phyloP scores from a whole-genome alignment of 768 basidiomycete species.

The Termitomyces sp. region DNA sequence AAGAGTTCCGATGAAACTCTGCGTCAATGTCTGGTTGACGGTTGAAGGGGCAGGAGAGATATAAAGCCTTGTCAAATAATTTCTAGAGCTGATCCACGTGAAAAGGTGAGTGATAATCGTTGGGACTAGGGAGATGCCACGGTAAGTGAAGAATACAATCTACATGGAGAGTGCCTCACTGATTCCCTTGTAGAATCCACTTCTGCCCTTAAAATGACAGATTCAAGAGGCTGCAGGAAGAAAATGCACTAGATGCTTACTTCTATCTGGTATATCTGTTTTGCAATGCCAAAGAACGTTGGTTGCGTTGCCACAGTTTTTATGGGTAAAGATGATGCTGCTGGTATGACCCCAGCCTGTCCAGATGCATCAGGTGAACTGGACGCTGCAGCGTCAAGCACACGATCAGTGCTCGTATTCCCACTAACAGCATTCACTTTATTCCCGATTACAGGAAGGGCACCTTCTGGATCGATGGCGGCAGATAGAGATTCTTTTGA shows the following conservation, averaged over 20 bases:
- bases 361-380: neutral
- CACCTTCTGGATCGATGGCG: conserved; percentile 1
- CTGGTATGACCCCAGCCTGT: neutral
- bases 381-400: neutral
- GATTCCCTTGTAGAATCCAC: conserved; percentile 13
- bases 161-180: conserved; percentile 4
- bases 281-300: conserved; percentile 4
- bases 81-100: neutral
- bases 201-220: conserved; percentile 4
- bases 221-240: neutral
- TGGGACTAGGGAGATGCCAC: conserved; percentile 6
- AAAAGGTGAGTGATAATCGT: conserved; percentile 7
- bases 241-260: neutral
- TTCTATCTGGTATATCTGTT: conserved; percentile 12
- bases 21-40: neutral
- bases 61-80: conserved; percentile 6
- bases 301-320: conserved; percentile 1
- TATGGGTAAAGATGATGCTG: neutral
- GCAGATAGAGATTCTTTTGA: conserved; percentile 2
- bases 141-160: neutral
- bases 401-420: neutral
- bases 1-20: conserved; percentile 6
- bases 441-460: neutral
- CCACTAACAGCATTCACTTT: neutral
- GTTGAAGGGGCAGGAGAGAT: conserved; percentile 16